Percentiles rank a stretch among this genome's conserved stretches.
Evolutionary conservation across 805 yeast species (phyloP).

Genomic region (Ogataea chonburiensis): DNA sequence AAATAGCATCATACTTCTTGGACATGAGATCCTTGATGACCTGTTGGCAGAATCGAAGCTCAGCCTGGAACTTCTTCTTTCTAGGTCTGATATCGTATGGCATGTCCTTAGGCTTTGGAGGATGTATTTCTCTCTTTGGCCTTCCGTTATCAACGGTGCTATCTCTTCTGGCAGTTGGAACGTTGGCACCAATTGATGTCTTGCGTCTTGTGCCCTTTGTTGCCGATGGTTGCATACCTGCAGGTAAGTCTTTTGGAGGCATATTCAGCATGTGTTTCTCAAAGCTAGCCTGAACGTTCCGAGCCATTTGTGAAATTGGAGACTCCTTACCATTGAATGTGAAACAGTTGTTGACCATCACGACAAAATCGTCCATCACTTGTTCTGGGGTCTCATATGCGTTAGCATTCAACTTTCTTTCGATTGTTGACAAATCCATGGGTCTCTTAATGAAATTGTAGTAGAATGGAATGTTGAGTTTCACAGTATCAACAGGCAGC

Average conservation of each 20-base stretch:
- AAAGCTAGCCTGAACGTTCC: conserved; percentile 85
- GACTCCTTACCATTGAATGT: conserved; percentile 84
- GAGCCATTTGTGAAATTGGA: conserved; percentile 86
- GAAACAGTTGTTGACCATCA: conserved; percentile 81
- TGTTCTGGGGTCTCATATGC: conserved; percentile 72
- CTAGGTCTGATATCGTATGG: conserved; percentile 90
- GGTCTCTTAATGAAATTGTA: conserved; percentile 81
- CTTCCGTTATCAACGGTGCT: conserved; percentile 66
- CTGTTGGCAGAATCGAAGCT: conserved; percentile 80
- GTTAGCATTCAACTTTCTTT: conserved; percentile 64
- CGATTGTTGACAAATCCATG: conserved; percentile 92
- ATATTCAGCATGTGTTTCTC: conserved; percentile 89
- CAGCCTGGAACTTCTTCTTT: conserved; percentile 87
- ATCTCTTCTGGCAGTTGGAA: conserved; percentile 72
- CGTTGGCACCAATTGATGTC: conserved; percentile 43
- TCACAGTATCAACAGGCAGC: conserved; percentile 85
- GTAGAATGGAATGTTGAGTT: conserved; percentile 87
- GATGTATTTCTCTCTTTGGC: conserved; percentile 94
- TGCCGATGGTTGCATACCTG: conserved; percentile 24
- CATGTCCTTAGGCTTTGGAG: conserved; percentile 91
- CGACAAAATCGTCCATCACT: conserved; percentile 73
- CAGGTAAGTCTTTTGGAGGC: conserved; percentile 62
- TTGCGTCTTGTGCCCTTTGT: conserved; percentile 32
- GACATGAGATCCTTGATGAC: conserved; percentile 77
- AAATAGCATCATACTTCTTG: conserved; percentile 79